Conservation (phyloP, 2,329 filamentous ascomycete genomes). For the Aspergillus sp. region DNA sequence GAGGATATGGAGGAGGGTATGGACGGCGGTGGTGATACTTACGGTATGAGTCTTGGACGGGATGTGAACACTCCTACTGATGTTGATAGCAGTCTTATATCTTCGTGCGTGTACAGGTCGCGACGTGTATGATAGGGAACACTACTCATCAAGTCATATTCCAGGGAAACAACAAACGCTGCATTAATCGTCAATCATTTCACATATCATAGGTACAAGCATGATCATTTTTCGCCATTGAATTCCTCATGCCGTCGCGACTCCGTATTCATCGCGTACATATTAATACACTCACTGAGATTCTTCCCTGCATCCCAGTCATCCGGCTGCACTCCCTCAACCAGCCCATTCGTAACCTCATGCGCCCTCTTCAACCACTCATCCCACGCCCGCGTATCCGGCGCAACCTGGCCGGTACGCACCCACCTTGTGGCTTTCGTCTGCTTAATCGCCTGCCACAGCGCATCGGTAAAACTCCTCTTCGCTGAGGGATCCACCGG, state of each 20-base stretch:
- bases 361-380: constrained; percentile 46
- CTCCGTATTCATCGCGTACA: too few relatives aligned
- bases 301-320: not conserved
- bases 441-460: constrained; percentile 59
- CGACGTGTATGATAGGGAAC: too few relatives aligned
- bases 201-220: too few relatives aligned
- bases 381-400: constrained; percentile 53
- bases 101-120: too few relatives aligned
- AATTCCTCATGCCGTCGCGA: too few relatives aligned
- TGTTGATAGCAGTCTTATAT: too few relatives aligned
- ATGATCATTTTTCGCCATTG: too few relatives aligned
- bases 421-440: constrained; percentile 55
- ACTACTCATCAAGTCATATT: too few relatives aligned
- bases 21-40: not conserved
- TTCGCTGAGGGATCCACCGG: not conserved
- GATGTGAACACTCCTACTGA: too few relatives aligned
- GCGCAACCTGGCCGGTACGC: constrained; percentile 51
- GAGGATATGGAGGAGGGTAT: not conserved
- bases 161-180: too few relatives aligned
- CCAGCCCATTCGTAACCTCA: not conserved
- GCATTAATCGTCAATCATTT: too few relatives aligned
- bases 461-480: constrained; percentile 52
- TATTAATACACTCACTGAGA: not conserved
- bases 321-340: not conserved
- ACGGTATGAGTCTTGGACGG: too few relatives aligned